Base-by-base conservation (phyloP, 345 rosid species). In the Cochlearia excelsa region DNA sequence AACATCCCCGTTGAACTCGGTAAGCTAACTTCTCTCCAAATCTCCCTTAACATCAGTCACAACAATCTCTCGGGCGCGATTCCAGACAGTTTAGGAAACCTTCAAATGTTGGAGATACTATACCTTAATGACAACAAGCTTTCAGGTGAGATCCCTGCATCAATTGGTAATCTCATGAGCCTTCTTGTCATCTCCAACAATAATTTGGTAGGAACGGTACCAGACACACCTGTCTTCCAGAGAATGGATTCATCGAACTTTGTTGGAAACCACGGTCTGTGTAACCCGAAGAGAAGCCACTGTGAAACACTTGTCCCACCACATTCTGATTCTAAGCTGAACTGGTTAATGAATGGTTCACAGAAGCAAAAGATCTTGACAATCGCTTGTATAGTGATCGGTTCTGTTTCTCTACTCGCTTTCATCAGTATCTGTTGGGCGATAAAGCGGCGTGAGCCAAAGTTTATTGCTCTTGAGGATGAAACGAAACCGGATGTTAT, bases 21-120 rank as follows among this genome's bases (percentile, higher is more conserved):
- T 40, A 73, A 61, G 28, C 75, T 88, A 58, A 72, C 78, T n/a
- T 76, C 88, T 64, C 84, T 85, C 51, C 96, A 88, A 70, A 88
- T 86, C 65, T 83, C 94, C 40, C 83, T 88, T 73, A 85, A 88
- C 78, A 68, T 88, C 55, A 85, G 94, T 66, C 79, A 82, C 68
- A 88, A 85, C 59, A 68, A 79, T 71, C 83, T 88, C 48, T 75
- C 81, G 1, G 94, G 96, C 4, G 59, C 34, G 31, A 81, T 88
- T 61, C 94, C 96, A 37, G 75, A 67, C 30, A 82, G 79, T 69
- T 66, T 88, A 55, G 88, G 96, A 34, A 84, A 79, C 39, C 80
- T 88, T 66, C 81, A 78, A 65, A 81, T 88, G 80, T 69, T 88
- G 72, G 94, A 85, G 71, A 75, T 80, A 47, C 84, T 88, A 41